A percentile compares a stretch with the other conserved stretches of the same genome.
Conservation (phyloP, 257 asterid genomes). For the Cinchona pubescens region DNA sequence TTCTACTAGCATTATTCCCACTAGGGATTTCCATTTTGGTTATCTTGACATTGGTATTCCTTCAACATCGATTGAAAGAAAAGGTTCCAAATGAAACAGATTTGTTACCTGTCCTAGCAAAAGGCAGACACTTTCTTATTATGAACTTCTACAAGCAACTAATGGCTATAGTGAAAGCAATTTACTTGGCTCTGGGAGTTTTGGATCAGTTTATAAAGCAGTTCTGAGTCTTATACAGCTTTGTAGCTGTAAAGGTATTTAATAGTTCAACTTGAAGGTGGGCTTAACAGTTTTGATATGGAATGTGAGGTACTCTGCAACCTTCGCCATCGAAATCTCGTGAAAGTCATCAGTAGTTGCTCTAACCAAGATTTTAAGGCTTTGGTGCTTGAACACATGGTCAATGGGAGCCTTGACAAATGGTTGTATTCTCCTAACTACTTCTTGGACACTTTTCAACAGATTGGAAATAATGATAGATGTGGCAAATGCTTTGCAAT, state of each 20-base stretch:
- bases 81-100: not conserved
- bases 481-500: conserved; percentile 13
- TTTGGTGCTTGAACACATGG: conserved; percentile 8
- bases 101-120: not conserved
- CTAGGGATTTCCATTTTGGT: not conserved
- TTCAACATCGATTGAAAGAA: not conserved
- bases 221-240: not conserved
- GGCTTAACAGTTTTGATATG: conserved; percentile 12
- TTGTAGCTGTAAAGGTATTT: conserved; percentile 21
- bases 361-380: conserved; percentile 6
- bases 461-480: conserved; percentile 15
- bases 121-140: conserved; percentile 8
- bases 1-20: not conserved
- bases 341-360: conserved; percentile 18
- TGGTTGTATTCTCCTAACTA: conserved; percentile 7
- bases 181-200: conserved; percentile 19
- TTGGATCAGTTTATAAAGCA: conserved; percentile 23
- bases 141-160: conserved; percentile 9
- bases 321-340: conserved; percentile 13
- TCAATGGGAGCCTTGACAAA: conserved; percentile 14
- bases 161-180: conserved; percentile 1
- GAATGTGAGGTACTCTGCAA: conserved; percentile 9
- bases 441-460: not conserved
- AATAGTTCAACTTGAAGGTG: conserved; percentile 4
- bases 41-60: not conserved